Percentiles rank a stretch among this genome's conserved stretches.
Evolutionary conservation across 2,329 filamentous ascomycete species (phyloP).

Genomic region (Lecanosticta acicola): DNA sequence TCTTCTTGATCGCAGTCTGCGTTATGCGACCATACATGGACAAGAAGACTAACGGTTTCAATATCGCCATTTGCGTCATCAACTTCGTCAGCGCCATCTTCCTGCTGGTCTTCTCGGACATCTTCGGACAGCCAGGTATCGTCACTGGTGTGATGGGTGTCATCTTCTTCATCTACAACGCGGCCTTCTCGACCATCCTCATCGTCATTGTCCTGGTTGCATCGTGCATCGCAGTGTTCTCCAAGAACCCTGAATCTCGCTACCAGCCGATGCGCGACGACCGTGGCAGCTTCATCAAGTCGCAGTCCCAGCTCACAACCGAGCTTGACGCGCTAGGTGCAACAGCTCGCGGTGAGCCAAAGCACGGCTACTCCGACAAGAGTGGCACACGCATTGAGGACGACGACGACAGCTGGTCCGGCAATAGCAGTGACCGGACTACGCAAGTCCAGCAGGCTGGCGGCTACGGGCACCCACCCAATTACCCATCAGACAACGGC

Average conservation of each 20-base stretch:
- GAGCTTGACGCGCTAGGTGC: constrained; percentile 86
- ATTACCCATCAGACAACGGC: constrained; percentile 41
- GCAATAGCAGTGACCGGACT: constrained; percentile 43
- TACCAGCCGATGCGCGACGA: constrained; percentile 98
- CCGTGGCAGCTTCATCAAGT: constrained; percentile 95
- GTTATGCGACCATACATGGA: constrained; percentile 95
- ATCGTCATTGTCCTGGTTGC: constrained; percentile 76
- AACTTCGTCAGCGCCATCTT: constrained; percentile 91
- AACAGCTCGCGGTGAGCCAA: constrained; percentile 73
- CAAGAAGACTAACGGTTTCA: constrained; percentile 95
- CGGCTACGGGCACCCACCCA: constrained; percentile 37
- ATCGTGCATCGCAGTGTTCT: constrained; percentile 72
- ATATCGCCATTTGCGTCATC: constrained; percentile 82
- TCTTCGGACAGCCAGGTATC: constrained; percentile 77
- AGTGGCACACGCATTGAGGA: constrained; percentile 59
- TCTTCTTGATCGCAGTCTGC: constrained; percentile 67
- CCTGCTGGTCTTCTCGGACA: constrained; percentile 77
- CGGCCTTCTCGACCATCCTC: constrained; percentile 73
- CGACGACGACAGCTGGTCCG: constrained; percentile 61
- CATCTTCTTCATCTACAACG: constrained; percentile 82
- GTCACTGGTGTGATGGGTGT: constrained; percentile 86
- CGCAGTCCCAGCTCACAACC: constrained; percentile 77
- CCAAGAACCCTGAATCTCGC: constrained; percentile 88
- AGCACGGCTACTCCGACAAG: constrained; percentile 48
- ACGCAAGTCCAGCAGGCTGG: constrained; percentile 7